A percentile compares a stretch with the other conserved stretches of the same genome.
These are phyloP conservation scores for Alloteropsis angusta DNA, from an alignment of 202 grass and related monocot species.

Conservation along the genomic window DNA sequence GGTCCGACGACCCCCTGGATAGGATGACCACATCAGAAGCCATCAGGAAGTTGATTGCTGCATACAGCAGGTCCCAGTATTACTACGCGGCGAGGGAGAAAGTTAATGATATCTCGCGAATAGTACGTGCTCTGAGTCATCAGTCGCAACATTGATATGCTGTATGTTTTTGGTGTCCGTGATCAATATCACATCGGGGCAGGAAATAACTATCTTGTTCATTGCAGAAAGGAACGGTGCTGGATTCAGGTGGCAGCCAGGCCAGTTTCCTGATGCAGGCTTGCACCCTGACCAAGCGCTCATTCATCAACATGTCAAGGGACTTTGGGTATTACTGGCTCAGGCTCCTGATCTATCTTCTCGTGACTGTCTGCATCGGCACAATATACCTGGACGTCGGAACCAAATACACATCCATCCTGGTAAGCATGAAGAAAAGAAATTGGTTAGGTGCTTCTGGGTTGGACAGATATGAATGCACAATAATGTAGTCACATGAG, in stretches of 20 bases:
- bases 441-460: not conserved
- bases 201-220: slow-evolving; percentile 1
- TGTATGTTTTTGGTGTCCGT: not conserved
- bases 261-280: slow-evolving; percentile 96
- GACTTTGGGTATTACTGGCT: slow-evolving; percentile 99
- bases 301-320: slow-evolving; percentile 92
- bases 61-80: slow-evolving; percentile 59
- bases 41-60: slow-evolving; percentile 54
- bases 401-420: slow-evolving; percentile 82
- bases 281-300: slow-evolving; percentile 73
- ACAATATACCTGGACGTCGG: slow-evolving; percentile 92
- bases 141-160: not conserved
- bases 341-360: slow-evolving; percentile 82
- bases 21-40: slow-evolving; percentile 78
- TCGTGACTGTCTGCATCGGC: slow-evolving; percentile 93
- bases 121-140: slow-evolving; percentile 36
- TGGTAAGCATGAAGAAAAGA: slow-evolving; percentile 37
- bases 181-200: not conserved
- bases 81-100: slow-evolving; percentile 59
- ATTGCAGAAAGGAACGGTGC: slow-evolving; percentile 76
- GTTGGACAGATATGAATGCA: not conserved
- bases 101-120: slow-evolving; percentile 73
- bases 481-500: not conserved
- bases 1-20: slow-evolving; percentile 72
- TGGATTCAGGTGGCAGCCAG: slow-evolving; percentile 83